Base-by-base conservation (phyloP, 2,329 filamentous ascomycete genomes). In the Botrytis cinerea region DNA sequence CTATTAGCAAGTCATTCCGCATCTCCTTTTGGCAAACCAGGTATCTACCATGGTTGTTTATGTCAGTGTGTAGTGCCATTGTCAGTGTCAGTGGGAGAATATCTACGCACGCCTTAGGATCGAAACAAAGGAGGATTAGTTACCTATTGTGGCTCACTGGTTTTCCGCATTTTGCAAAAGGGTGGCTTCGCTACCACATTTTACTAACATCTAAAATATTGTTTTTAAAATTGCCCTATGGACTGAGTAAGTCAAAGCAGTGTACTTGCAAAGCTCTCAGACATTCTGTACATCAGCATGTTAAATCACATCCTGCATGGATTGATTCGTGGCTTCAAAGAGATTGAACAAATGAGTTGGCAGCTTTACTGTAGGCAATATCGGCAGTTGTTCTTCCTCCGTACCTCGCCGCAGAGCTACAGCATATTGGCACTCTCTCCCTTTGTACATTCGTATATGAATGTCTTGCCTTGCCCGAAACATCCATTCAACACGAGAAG, bases 381-480 rank as follows among this genome's bases (percentile, higher is more conserved):
- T 12, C 66, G 66, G 66, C 48, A 57, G 66, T 57, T 57, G 35
- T 6, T 32, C 43, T 51, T 38, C n/a, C 35, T 69, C 43, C 48
- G 48, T 57, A 57, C 48, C n/a, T 69, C 48, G 48, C 66, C 66
- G 66, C 48, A 69, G 57, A 57, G 66, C 66, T 16, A 57, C 48
- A 57, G 48, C 43, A 22, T n/a, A 7, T 57, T 57, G 64, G 64
- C 57, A 32, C n/a, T 25, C 66, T 57, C 48, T 40, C 45, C 22
- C 64, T 69, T 69, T 69, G 48, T 57, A 69, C 48, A 10, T 43
- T 57, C n/a, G 48, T 43, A 28, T 69, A n/a, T 57, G 22, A 45
- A 69, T 69, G 66, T 69, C 66, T 69, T 10, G 51, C 43, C n/a
- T 45, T 43, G 43, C 28, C 66, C 66, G 66, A 69, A 69, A 69